Evolutionary conservation across 768 basidiomycete species (phyloP), one percentile per base, ranked within the genome.

Genomic region (Asterophora lycoperdoides): DNA sequence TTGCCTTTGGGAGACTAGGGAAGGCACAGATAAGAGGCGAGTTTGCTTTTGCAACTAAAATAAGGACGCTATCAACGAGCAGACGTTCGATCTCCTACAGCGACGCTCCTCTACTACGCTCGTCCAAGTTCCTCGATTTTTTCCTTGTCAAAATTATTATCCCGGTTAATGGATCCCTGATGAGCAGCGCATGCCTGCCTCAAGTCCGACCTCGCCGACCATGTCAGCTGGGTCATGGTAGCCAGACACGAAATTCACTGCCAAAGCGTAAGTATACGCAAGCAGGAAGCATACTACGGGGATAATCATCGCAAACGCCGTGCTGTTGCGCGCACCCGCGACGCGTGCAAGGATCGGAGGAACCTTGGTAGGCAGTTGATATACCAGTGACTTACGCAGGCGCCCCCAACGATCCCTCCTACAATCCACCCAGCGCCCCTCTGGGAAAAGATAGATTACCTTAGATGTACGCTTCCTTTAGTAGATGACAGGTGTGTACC

Each of bases 231-330:
- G 46, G 35, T 63, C 58, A 19, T 61, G 56, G 48, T 66, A 68
- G 4, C 18, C 32, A 4, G 65, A 64, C 13, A 61, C 56, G 47
- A 66, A 68, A 55, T 68, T 68, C 42, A 65, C 64, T 15, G 57
- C 59, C 9, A 65, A 2, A 13, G 65, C 60, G 33, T 65, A 68
- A 2, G 54, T 44, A 36, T 56, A 59, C 3, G 67, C 60, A 18
- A 60, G 55, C 39, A 61, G 29, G 48, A 63, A 63, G 59, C 66
- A 68, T 41, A 62, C 60, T 14, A 57, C 56, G 2, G 67, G 67
- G 13, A 68, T 61, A 20, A 68, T 56, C 64, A 68, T 64, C n/a
- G 62, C 67, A 19, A 64, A 59, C 13, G 64, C 67, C 14, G 65
- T 68, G 33, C 59, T 62, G 49, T 66, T 61, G 48, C 58, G 63